Base-by-base conservation (phyloP, 2,329 filamentous ascomycete species). In the Phyllosticta citribraziliensis region DNA sequence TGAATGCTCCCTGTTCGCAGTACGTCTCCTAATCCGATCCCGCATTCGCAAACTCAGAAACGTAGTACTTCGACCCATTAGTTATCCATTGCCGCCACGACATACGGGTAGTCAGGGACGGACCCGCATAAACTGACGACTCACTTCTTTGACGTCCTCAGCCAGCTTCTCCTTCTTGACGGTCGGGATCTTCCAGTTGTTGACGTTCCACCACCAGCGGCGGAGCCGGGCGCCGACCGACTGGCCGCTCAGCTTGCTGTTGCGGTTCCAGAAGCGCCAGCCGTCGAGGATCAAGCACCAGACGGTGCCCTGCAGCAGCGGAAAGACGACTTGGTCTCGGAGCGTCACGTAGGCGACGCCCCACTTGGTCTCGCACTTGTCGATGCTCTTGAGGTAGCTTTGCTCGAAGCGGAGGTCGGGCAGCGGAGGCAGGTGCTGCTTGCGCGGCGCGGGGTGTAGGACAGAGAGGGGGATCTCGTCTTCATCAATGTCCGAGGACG, bases 341-440 rank as follows among this genome's bases (percentile, higher is more conserved):
- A 89, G 74, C 19, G 94, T 99, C 67, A 99, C 93, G 78, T 88
- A 88, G 8, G 84, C 81, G 33, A 99, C 84, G 72, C 85, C 84
- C 78, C 88, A 87, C 85, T 87, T 92, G 24, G 84, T 86, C 66
- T 94, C 84, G 40, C 91, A 91, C 61, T 84, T 81, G 65, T 87
- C 84, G 67, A 99, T 88, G 76, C 91, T 96, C 68, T 89, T 88
- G 60, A 99, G 82, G 74, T 99, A 99, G 80, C 92, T 97, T 82
- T 99, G 94, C 78, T 99, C 94, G 76, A 97, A 97, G 52, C 94
- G 85, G 66, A 99, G 79, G 76, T 99, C 94, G 3, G 85, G 85
- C 55, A 88, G 72, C 3, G 84, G 84, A 55, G 92, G 91, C 70
- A 97, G 82, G 35, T 78, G 79, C 33, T 78, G 79, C 60, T 79